Percentiles rank a stretch among this genome's conserved stretches.
Conservation (phyloP, 2,329 filamentous ascomycete genomes). For the Scedosporium aurantiacum region DNA sequence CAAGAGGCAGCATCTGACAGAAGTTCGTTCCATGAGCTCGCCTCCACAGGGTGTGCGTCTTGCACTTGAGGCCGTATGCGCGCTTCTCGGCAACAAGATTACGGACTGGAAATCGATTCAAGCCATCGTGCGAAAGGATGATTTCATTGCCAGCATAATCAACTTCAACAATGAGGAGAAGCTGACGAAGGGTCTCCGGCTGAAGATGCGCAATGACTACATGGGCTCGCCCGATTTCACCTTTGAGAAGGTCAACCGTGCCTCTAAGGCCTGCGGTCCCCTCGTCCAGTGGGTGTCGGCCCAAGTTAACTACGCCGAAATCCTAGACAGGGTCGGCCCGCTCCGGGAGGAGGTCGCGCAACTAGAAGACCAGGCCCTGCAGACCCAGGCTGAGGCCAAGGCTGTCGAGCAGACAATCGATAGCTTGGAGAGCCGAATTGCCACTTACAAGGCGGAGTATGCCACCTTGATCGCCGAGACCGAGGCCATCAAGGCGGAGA, state of each 20-base stretch:
- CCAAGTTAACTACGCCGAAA: constrained; percentile 96
- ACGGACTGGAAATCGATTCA: constrained; percentile 88
- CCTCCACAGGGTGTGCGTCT: constrained; percentile 85
- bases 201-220: constrained; percentile 88
- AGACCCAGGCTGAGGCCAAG: constrained; percentile 88
- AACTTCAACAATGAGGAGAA: constrained; percentile 91
- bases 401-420: constrained; percentile 82
- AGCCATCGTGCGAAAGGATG: constrained; percentile 76
- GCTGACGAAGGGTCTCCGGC: constrained; percentile 74
- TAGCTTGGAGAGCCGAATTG: constrained; percentile 79
- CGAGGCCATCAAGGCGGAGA: constrained; percentile 92
- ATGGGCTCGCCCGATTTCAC: constrained; percentile 91
- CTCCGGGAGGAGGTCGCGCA: constrained; percentile 79
- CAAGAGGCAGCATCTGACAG: constrained; percentile 91
- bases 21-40: constrained; percentile 94
- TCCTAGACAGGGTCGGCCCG: constrained; percentile 86
- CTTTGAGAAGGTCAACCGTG: constrained; percentile 89
- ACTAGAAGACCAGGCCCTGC: constrained; percentile 77
- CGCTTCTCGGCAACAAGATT: constrained; percentile 80
- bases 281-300: constrained; percentile 95
- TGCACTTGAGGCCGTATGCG: constrained; percentile 92
- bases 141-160: constrained; percentile 96
- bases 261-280: constrained; percentile 92
- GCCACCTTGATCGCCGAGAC: constrained; percentile 93
- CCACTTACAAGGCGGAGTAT: constrained; percentile 91